Base-by-base conservation (phyloP, 108 stramenopile species). In the Cyclostephanos invisitatus region DNA sequence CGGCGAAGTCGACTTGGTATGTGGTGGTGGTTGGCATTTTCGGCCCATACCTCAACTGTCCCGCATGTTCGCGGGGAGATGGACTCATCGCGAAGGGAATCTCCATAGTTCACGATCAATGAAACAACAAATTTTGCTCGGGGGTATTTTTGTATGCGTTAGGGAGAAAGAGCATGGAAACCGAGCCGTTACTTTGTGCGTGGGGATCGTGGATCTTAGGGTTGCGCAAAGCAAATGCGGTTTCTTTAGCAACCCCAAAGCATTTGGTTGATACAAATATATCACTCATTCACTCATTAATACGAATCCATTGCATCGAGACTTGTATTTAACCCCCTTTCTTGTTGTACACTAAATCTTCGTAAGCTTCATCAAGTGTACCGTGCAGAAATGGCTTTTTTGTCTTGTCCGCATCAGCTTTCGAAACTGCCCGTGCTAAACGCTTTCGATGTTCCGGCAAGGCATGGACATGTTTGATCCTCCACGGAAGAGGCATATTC, bases 401-500 rank as follows among this genome's bases (percentile, higher is more conserved):
- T 61, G 54, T 57, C 25, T 49, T 62, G 20, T 36, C 68, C 47
- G 48, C n/a, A 38, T 75, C 74, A 15, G 64, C 68, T 38, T 69
- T 54, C 48, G 27, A 38, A 38, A 62, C 27, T 37, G 83, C 83
- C 62, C 69, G 62, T 22, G 55, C 54, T 63, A 87, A 66, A 11
- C 86, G 73, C 28, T 79, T 76, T 32, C 81, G 78, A 38, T 77
- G 70, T 62, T 83, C 78, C 20, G 84, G 82, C 8, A 83, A 62
- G 14, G 70, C 68, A 57, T 85, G 86, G 11, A 54, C 75, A 20
- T 65, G 44, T 28, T 68, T 55, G 11, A 83, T 85, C 17, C 50
- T 66, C 82, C 82, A 85, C 1, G 86, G 86, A 38, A 74, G 65
- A 46, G 82, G 74, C 73, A 75, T 83, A 55, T 83, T 85, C 22